A percentile compares a stretch with the other conserved stretches of the same genome.
Evolutionary conservation across 2,329 filamentous ascomycete species (phyloP).

Genomic region (Cephalotrichum gorgonifer): DNA sequence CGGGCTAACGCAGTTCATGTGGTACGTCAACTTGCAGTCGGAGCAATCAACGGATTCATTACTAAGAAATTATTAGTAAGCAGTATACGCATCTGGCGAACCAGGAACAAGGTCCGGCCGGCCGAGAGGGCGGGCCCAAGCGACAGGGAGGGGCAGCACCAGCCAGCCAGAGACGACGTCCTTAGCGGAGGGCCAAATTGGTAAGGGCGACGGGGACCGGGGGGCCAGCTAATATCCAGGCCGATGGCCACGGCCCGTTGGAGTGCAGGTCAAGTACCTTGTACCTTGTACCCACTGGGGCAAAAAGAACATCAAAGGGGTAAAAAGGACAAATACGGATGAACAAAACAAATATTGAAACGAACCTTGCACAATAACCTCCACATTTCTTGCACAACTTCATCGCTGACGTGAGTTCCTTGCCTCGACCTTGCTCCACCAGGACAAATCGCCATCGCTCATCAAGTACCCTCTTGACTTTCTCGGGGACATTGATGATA

Average conservation of each 20-base stretch:
- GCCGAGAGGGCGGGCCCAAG: constrained; percentile 4
- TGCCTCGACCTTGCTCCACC: constrained; percentile 85
- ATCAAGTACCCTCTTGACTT: constrained; percentile 90
- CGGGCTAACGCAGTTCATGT: constrained; percentile 95
- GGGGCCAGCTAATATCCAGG: not conserved
- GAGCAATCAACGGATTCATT: constrained; percentile 96
- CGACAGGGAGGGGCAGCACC: constrained; percentile 3
- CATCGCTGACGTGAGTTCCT: constrained; percentile 90
- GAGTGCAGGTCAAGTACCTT: not conserved
- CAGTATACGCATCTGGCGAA: not conserved
- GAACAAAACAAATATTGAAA: constrained; percentile 11
- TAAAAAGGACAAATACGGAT: constrained; percentile 6
- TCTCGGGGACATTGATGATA: constrained; percentile 92
- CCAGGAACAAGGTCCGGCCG: constrained; percentile 6
- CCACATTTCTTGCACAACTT: constrained; percentile 92
- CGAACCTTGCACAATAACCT: constrained; percentile 81
- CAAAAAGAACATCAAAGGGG: constrained; percentile 4
- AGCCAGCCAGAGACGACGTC: constrained; percentile 1
- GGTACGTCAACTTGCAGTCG: constrained; percentile 88
- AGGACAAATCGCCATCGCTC: constrained; percentile 95
- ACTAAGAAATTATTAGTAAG: constrained; percentile 30
- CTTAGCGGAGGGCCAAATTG: constrained; percentile 1
- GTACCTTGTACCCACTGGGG: not conserved
- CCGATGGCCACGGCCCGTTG: not conserved
- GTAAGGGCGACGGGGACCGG: constrained; percentile 8